Evolutionary conservation across 148 eudicot species (phyloP).

Genomic region (Chenopodium formosanum): DNA sequence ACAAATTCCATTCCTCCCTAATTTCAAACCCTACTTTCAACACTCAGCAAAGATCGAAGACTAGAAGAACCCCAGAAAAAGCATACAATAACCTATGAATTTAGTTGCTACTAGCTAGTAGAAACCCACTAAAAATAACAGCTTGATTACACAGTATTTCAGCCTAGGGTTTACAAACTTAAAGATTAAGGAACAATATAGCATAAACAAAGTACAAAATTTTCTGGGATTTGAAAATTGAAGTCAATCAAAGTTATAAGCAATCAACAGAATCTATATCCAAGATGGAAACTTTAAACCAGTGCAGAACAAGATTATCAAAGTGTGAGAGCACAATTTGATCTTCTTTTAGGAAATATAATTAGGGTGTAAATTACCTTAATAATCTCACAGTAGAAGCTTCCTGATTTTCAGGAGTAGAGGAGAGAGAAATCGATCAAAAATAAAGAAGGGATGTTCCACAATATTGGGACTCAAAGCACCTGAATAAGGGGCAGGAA

Average conservation of each 20-base stretch:
- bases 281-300: slow-evolving; percentile 6
- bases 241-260: neutral
- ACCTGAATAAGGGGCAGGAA: neutral
- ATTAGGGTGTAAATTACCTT: slow-evolving; percentile 20
- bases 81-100: slow-evolving; percentile 5
- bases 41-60: neutral
- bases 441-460: slow-evolving; percentile 1
- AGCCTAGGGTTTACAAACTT: slow-evolving; percentile 27
- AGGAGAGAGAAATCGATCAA: neutral
- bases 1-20: slow-evolving; percentile 7
- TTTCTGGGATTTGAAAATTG: neutral
- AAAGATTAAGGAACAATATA: neutral
- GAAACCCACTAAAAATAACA: slow-evolving; percentile 8
- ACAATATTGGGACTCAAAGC: slow-evolving; percentile 15
- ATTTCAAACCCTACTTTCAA: slow-evolving; percentile 17
- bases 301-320: neutral
- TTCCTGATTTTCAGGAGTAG: neutral
- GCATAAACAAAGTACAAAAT: neutral
- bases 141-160: neutral
- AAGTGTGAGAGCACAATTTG: neutral
- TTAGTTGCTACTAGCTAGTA: neutral
- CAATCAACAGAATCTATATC: neutral
- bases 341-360: neutral
- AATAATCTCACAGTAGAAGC: neutral
- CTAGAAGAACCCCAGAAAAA: neutral